Base-by-base conservation (phyloP, 2,329 filamentous ascomycete genomes). In the Claviceps sorghi region DNA sequence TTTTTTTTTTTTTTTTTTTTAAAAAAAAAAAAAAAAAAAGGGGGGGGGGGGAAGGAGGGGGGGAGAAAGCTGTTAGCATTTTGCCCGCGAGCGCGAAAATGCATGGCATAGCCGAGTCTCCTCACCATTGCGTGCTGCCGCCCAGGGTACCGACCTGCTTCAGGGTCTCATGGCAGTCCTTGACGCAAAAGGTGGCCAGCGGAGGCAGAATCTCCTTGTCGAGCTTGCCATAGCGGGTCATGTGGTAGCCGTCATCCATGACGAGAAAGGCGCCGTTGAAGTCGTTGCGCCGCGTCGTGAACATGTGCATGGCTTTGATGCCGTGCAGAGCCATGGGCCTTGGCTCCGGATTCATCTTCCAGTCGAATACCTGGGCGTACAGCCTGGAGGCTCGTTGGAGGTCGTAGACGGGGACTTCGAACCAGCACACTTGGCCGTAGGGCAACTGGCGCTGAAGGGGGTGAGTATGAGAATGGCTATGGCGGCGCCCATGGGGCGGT, bases 371-470 rank as follows among this genome's bases (percentile, higher is more conserved):
- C 19, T 63, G 57, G 9, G 57, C 59, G 55, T 70, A 71, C 59
- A 72, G 70, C 42, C 60, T 62, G 45, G 63, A 61, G 51, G 65
- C 69, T 32, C 68, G 61, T 32, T 54, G 47, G 15, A 67, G 53
- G 55, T 69, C 61, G 30, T 55, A 58, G 49, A 66, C 64, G n/a
- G 68, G 67, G 15, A 72, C 57, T 52, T 71, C 65, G 46, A 67
- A 62, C 66, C 67, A 72, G 58, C 62, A 67, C 48, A 68, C 62
- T 49, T 69, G 61, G 53, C 67, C 67, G 43, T 61, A 53, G 19
- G 30, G 38, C 22, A 19, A 45, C 22, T 41, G 41, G n/a, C 15
- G 17, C 11, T 22, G 19, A 11, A n/a, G 7, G 21, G 9, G 38
- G 26, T 29, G 51, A 19, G 29, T 19, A 47, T 26, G 5, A 26